Conservation (phyloP, 2,329 filamentous ascomycete genomes). For the Trichoderma semiorbis region DNA sequence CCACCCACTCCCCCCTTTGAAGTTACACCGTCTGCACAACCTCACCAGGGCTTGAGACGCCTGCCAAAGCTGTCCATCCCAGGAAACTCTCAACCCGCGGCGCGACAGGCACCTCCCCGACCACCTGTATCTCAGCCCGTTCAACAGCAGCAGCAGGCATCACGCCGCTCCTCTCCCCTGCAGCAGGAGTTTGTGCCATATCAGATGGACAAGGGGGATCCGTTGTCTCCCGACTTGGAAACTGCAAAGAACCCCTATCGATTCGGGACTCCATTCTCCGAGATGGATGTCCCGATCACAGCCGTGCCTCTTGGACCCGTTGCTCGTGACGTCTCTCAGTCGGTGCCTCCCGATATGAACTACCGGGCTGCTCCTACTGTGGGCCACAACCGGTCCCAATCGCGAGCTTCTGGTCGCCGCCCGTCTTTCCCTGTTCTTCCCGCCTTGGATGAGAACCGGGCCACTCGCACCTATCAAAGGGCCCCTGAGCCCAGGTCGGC, state of each 20-base stretch:
- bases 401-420: conserved; percentile 56
- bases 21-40: conserved; percentile 49
- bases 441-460: conserved; percentile 62
- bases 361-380: conserved; percentile 53
- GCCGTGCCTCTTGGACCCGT: conserved; percentile 68
- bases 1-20: conserved; percentile 68
- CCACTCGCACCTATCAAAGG: conserved; percentile 37
- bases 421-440: conserved; percentile 68
- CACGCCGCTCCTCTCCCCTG: conserved; percentile 20
- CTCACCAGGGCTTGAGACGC: conserved; percentile 53
- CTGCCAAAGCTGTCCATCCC: conserved; percentile 64
- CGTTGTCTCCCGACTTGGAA: conserved; percentile 53
- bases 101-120: conserved; percentile 28
- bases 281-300: conserved; percentile 83
- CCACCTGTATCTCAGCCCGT: conserved; percentile 28
- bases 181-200: conserved; percentile 44
- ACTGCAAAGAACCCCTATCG: conserved; percentile 63
- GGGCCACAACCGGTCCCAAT: conserved; percentile 44
- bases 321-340: conserved; percentile 77
- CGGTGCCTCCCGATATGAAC: conserved; percentile 90
- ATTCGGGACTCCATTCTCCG: conserved; percentile 82
- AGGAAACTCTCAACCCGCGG: conserved; percentile 31
- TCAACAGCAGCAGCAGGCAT: conserved; percentile 20
- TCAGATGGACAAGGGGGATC: conserved; percentile 49
- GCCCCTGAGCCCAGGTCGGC: conserved; percentile 34